phyloP scores from a whole-genome alignment of 2,329 filamentous ascomycete genomes.

The Fusarium sp. region DNA sequence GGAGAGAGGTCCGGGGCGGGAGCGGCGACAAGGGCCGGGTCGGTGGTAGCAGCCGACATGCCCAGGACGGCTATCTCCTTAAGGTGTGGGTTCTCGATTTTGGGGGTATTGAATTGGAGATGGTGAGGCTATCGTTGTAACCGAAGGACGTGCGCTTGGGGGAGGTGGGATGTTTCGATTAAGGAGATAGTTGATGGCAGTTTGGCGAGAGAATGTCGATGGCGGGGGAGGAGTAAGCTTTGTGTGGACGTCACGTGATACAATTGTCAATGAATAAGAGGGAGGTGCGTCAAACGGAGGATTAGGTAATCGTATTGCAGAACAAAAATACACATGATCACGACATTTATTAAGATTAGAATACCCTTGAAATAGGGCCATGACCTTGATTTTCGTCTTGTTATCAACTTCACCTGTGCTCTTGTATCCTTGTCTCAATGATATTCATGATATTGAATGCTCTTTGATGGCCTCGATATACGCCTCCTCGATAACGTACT shows the following conservation, averaged over 20 bases:
- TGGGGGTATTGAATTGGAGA: constrained; percentile 42
- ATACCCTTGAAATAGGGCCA: neutral
- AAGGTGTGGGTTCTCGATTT: constrained; percentile 46
- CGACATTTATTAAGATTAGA: neutral
- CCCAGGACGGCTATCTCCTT: constrained; percentile 45
- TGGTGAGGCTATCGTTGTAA: constrained; percentile 54
- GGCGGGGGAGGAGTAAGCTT: constrained; percentile 43
- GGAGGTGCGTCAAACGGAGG: constrained; percentile 1
- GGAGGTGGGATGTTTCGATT: constrained; percentile 51
- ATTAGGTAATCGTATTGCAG: constrained; percentile 1
- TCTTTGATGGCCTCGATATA: constrained; percentile 19
- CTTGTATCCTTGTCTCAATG: neutral
- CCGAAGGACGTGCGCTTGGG: constrained; percentile 47
- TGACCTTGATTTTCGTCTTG: neutral
- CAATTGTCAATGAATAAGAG: neutral
- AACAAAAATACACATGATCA: neutral
- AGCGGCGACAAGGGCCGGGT: constrained; percentile 51
- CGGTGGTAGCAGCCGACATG: constrained; percentile 53
- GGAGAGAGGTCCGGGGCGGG: constrained; percentile 46
- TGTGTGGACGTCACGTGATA: constrained; percentile 30
- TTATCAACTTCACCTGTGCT: neutral
- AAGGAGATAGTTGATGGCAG: constrained; percentile 45
- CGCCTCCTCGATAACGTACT: constrained; percentile 35
- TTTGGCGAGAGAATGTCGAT: constrained; percentile 44
- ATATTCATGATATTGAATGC: neutral